These are phyloP conservation scores for Candida succiphila DNA, from an alignment of 805 yeast species.

Conservation along the genomic window DNA sequence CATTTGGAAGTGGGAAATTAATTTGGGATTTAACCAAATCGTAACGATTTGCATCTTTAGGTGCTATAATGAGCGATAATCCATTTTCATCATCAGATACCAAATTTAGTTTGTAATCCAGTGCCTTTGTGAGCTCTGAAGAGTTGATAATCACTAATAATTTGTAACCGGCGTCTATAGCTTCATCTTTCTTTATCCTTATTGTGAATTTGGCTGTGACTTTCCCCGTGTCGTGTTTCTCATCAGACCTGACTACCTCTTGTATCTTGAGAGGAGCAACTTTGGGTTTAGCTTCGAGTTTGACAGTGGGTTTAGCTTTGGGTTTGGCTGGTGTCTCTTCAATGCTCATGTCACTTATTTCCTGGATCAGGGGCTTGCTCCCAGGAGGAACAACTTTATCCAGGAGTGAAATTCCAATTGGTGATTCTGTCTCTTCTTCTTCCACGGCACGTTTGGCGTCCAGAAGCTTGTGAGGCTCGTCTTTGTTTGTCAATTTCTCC, in stretches of 20 bases:
- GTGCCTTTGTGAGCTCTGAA: too few relatives aligned
- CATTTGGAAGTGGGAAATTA: too few relatives aligned
- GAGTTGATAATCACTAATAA: too few relatives aligned
- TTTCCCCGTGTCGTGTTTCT: conserved; percentile 10
- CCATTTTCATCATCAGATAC: too few relatives aligned
- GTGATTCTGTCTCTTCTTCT: conserved; percentile 9
- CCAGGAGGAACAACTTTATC: too few relatives aligned
- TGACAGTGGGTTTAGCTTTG: background rate
- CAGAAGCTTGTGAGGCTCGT: conserved; percentile 32
- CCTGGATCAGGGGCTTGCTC: conserved; percentile 43
- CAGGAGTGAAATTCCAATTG: background rate
- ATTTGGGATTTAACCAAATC: too few relatives aligned
- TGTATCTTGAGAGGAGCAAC: background rate
- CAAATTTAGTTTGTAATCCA: too few relatives aligned
- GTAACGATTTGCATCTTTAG: too few relatives aligned
- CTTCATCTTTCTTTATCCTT: too few relatives aligned
- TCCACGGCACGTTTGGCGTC: conserved; percentile 25
- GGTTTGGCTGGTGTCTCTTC: background rate
- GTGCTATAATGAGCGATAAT: too few relatives aligned
- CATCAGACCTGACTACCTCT: too few relatives aligned
- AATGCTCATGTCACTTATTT: conserved; percentile 28
- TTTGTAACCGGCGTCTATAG: too few relatives aligned
- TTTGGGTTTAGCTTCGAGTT: background rate
- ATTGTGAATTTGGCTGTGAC: conserved; percentile 23
- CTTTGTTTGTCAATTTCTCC: conserved; percentile 22